Conservation (phyloP, 805 yeast genomes). For the Myxozyma neotropica region DNA sequence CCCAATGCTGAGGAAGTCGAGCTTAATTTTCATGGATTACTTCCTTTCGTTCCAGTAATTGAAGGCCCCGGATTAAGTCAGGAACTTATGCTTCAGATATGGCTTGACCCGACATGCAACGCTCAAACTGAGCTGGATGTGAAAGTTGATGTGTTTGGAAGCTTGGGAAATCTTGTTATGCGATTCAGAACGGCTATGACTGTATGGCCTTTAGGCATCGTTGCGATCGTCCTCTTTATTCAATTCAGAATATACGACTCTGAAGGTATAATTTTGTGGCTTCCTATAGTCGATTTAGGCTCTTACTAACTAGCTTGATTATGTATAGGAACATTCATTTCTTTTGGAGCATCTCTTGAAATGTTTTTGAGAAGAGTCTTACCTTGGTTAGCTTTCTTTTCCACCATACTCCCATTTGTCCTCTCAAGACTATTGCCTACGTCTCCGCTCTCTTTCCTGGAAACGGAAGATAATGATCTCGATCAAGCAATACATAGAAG, state of each 20-base stretch:
- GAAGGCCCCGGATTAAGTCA: conserved; percentile 8
- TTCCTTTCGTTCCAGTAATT: conserved; percentile 63
- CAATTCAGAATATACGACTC: conserved; percentile 55
- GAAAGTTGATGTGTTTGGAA: conserved; percentile 57
- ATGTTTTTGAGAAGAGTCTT: conserved; percentile 43
- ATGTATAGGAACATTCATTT: conserved; percentile 19
- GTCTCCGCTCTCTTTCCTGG: background rate
- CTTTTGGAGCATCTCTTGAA: conserved; percentile 29
- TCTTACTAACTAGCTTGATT: background rate
- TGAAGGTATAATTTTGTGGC: conserved; percentile 9
- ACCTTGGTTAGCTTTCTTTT: background rate
- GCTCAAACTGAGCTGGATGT: conserved; percentile 33
- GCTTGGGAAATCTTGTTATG: conserved; percentile 69
- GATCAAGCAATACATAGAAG: no score
- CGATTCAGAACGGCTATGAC: conserved; percentile 77
- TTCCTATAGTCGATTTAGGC: background rate
- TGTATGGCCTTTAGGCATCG: conserved; percentile 66
- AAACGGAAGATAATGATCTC: background rate
- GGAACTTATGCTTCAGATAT: conserved; percentile 40
- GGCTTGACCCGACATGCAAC: conserved; percentile 37
- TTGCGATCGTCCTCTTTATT: conserved; percentile 53
- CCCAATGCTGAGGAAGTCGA: conserved; percentile 48
- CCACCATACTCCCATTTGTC: background rate
- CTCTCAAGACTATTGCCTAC: background rate
- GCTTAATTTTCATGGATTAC: conserved; percentile 59